Conservation (phyloP, 2,329 filamentous ascomycete genomes). For the Rosellinia necatrix region DNA sequence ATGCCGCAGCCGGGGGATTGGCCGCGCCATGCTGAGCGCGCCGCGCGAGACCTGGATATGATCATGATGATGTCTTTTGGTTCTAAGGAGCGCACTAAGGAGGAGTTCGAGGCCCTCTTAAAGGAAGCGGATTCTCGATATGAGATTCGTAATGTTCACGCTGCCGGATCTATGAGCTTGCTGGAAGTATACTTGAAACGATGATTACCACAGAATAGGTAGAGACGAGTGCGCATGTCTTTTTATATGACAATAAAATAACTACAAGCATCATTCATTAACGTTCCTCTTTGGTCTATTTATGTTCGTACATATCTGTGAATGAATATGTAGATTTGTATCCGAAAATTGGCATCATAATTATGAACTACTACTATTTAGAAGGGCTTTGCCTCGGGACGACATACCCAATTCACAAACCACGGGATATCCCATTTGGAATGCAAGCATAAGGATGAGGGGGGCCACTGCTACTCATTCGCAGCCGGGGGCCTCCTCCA, state of each 20-base stretch:
- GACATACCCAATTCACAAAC: not conserved
- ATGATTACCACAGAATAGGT: too few relatives aligned
- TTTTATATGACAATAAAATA: too few relatives aligned
- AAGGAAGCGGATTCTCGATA: conserved; percentile 19
- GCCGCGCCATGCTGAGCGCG: not conserved
- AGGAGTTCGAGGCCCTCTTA: conserved; percentile 11
- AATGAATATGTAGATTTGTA: not conserved
- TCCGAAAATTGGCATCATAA: not conserved
- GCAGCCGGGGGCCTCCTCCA: too few relatives aligned
- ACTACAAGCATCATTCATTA: too few relatives aligned
- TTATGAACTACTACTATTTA: not conserved
- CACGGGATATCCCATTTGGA: not conserved
- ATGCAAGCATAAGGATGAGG: too few relatives aligned
- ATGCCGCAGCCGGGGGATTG: not conserved
- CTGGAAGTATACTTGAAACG: conserved; percentile 14
- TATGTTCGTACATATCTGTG: not conserved
- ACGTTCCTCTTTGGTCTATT: not conserved
- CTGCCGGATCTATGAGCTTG: not conserved
- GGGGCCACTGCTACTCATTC: too few relatives aligned
- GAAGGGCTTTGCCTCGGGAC: not conserved
- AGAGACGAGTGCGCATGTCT: too few relatives aligned
- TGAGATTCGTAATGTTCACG: conserved; percentile 1
- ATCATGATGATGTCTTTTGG: conserved; percentile 7
- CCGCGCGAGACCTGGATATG: conserved; percentile 10
- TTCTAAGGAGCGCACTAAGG: conserved; percentile 9